phyloP scores from a whole-genome alignment of 2,329 filamentous ascomycete species.

The Aspergillus felis region DNA sequence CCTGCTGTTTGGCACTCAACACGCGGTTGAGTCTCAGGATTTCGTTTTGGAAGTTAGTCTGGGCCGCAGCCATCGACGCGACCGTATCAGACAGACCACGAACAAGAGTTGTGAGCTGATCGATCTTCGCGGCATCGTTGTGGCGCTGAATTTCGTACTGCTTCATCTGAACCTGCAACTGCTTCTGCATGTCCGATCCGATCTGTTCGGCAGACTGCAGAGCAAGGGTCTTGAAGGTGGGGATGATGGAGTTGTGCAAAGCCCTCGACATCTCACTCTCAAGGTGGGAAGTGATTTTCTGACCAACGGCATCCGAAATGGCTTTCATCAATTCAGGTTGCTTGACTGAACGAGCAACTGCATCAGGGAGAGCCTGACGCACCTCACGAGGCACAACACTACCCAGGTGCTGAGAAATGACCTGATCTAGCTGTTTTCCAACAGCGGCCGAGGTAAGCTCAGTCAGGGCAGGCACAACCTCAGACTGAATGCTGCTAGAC shows the following conservation, averaged over 20 bases:
- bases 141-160: conserved; percentile 50
- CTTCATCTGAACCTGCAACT: conserved; percentile 49
- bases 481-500: conserved; percentile 67
- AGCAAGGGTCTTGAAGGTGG: conserved; percentile 62
- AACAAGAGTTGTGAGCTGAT: conserved; percentile 56
- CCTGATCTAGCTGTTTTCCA: conserved; percentile 65
- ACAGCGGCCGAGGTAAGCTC: conserved; percentile 65
- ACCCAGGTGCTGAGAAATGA: conserved; percentile 64
- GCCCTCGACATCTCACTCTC: conserved; percentile 64
- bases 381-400: conserved; percentile 68
- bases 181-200: conserved; percentile 63
- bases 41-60: conserved; percentile 40
- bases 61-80: conserved; percentile 40
- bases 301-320: conserved; percentile 68
- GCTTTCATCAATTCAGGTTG: conserved; percentile 68
- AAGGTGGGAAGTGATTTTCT: conserved; percentile 62
- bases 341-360: conserved; percentile 65
- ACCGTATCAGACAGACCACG: conserved; percentile 51
- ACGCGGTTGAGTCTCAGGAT: conserved; percentile 35
- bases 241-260: conserved; percentile 61
- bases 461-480: conserved; percentile 71
- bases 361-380: conserved; percentile 63
- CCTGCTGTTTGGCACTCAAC: conserved; percentile 21
- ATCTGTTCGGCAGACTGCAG: conserved; percentile 65
- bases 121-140: conserved; percentile 56